Percentiles rank a stretch among this genome's conserved stretches.
These are phyloP conservation scores for Candida hungchunana DNA, from an alignment of 805 yeast genomes.

Conservation along the genomic window DNA sequence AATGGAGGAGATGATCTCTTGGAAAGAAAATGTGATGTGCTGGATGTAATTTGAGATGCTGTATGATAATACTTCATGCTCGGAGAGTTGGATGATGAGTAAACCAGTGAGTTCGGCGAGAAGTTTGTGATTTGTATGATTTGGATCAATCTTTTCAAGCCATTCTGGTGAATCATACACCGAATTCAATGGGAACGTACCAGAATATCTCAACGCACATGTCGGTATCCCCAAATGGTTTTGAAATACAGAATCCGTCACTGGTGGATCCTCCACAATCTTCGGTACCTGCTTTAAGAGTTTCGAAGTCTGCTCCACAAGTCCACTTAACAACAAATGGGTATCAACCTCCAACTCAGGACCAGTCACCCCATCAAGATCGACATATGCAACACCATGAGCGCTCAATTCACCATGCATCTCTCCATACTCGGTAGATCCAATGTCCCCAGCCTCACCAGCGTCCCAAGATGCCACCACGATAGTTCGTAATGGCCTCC, in stretches of 20 bases:
- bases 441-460: constrained; percentile 67
- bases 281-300: constrained; percentile 33
- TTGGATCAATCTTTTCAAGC: constrained; percentile 52
- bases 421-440: constrained; percentile 78
- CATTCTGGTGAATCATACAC: constrained; percentile 55
- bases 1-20: constrained; percentile 20
- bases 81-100: constrained; percentile 47
- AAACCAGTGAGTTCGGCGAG: constrained; percentile 59
- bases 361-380: constrained; percentile 51
- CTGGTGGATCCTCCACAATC: constrained; percentile 28
- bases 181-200: constrained; percentile 36
- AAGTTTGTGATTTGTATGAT: constrained; percentile 48
- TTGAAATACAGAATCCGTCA: constrained; percentile 42
- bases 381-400: constrained; percentile 52
- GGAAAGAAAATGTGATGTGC: constrained; percentile 36
- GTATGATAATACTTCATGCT: constrained; percentile 52
- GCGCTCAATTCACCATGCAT: constrained; percentile 40
- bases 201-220: constrained; percentile 42
- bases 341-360: constrained; percentile 41
- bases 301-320: constrained; percentile 2
- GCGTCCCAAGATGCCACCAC: constrained; percentile 80
- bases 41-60: constrained; percentile 44
- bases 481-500: constrained; percentile 72
- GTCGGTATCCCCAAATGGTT: constrained; percentile 66
- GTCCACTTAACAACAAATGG: constrained; percentile 54